phyloP scores from a whole-genome alignment of 176 grass and related monocot species.

The Secale cereale region DNA sequence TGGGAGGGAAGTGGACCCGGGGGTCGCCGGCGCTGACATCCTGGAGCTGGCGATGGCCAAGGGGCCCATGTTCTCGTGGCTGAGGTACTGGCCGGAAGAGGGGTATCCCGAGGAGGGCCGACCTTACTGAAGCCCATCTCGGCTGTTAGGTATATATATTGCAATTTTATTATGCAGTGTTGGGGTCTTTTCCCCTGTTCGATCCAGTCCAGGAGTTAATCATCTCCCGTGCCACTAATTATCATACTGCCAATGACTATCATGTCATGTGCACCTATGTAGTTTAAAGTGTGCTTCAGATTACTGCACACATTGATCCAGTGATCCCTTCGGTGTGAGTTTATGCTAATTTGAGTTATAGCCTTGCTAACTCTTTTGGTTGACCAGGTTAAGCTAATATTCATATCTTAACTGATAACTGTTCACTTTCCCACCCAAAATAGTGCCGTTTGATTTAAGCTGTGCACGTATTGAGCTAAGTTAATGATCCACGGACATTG shows the following conservation, averaged over 20 bases:
- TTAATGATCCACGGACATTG: not conserved
- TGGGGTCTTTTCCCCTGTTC: not conserved
- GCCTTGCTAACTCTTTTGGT: not conserved
- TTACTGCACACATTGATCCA: not conserved
- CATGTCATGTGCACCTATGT: not conserved
- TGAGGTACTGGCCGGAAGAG: constrained; percentile 44
- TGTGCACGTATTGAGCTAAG: not conserved
- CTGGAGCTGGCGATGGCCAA: constrained; percentile 48
- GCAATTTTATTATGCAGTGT: not conserved
- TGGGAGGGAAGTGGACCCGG: not conserved
- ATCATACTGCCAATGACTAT: not conserved
- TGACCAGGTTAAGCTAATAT: not conserved
- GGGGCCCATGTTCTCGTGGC: constrained; percentile 43
- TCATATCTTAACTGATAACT: not conserved
- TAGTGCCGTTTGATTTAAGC: not conserved
- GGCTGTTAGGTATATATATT: not conserved
- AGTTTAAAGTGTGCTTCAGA: not conserved
- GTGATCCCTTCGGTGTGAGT: not conserved
- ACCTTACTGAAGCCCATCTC: constrained; percentile 16
- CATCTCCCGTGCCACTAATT: not conserved
- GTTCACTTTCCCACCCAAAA: not conserved
- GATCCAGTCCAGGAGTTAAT: not conserved
- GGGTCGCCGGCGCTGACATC: constrained; percentile 30
- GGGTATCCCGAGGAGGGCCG: constrained; percentile 27
- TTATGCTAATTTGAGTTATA: not conserved